A percentile compares a stretch with the other conserved stretches of the same genome.
These are phyloP conservation scores for Asterella californica DNA, from an alignment of 225 moss, liverwort and hornwort species.

Conservation along the genomic window DNA sequence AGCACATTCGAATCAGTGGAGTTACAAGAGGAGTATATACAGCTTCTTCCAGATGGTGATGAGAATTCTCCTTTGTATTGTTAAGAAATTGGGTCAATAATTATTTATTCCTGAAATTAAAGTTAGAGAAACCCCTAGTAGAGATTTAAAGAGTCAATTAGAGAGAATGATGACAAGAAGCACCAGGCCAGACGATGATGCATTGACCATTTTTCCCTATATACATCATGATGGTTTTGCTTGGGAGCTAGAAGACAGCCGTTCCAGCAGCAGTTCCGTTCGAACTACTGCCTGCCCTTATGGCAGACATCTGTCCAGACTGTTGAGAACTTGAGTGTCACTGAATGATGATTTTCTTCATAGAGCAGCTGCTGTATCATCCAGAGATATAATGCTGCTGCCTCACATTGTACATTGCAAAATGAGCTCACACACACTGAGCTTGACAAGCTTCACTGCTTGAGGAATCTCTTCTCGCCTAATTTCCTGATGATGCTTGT, in stretches of 20 bases:
- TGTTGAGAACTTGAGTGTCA: neutral
- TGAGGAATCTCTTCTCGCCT: neutral
- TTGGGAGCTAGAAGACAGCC: slow-evolving; percentile 8
- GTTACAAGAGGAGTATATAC: slow-evolving; percentile 22
- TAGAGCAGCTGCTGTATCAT: neutral
- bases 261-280: slow-evolving; percentile 8
- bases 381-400: slow-evolving; percentile 12
- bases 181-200: slow-evolving; percentile 13
- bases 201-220: slow-evolving; percentile 15
- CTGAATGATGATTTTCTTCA: neutral
- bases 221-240: slow-evolving; percentile 15
- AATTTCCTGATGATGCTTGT: neutral
- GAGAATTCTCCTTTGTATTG: slow-evolving; percentile 22
- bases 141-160: slow-evolving; percentile 12
- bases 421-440: slow-evolving; percentile 4
- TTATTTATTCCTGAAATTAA: too few species aligned
- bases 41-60: slow-evolving; percentile 2
- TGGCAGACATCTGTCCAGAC: neutral
- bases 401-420: slow-evolving; percentile 8
- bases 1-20: slow-evolving; percentile 17
- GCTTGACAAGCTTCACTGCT: neutral
- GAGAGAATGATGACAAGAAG: too few species aligned
- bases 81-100: slow-evolving; percentile 12
- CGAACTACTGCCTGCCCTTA: too few species aligned
- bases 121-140: slow-evolving; percentile 19